These are phyloP conservation scores for Eucalyptus coolabah DNA, from an alignment of 345 rosid genomes.

Conservation along the genomic window DNA sequence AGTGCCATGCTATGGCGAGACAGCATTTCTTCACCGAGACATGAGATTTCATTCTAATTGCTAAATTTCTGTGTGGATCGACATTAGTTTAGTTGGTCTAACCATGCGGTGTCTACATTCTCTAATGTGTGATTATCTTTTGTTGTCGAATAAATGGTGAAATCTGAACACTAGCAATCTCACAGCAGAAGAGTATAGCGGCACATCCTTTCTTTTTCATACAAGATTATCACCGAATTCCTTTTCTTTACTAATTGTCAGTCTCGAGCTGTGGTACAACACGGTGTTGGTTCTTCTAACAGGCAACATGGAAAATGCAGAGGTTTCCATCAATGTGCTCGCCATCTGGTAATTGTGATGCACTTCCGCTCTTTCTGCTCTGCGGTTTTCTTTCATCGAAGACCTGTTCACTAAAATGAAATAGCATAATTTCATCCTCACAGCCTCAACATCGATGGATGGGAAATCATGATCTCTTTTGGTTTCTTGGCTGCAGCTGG, in stretches of 20 bases:
- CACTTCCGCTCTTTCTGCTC: background rate
- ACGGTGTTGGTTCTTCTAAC: constrained; percentile 52
- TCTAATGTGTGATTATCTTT: background rate
- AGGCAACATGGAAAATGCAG: constrained; percentile 53
- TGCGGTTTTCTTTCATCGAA: background rate
- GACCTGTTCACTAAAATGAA: background rate
- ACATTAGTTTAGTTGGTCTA: background rate
- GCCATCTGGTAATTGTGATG: constrained; percentile 47
- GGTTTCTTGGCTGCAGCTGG: constrained; percentile 76
- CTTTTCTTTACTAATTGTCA: constrained; percentile 3
- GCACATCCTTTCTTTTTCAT: background rate
- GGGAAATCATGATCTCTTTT: constrained; percentile 79
- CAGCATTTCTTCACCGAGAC: background rate
- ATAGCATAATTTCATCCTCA: background rate
- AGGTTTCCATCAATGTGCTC: constrained; percentile 62
- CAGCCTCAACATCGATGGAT: constrained; percentile 66
- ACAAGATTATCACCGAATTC: background rate
- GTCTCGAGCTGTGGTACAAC: constrained; percentile 83
- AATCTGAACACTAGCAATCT: background rate
- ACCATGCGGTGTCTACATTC: background rate
- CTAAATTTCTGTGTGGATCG: background rate
- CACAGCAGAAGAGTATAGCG: background rate
- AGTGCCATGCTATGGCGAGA: constrained; percentile 69
- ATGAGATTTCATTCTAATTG: background rate
- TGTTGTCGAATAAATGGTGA: background rate